These are phyloP conservation scores for Prunus mongolica DNA, from an alignment of 306 rosid genomes.

Conservation along the genomic window DNA sequence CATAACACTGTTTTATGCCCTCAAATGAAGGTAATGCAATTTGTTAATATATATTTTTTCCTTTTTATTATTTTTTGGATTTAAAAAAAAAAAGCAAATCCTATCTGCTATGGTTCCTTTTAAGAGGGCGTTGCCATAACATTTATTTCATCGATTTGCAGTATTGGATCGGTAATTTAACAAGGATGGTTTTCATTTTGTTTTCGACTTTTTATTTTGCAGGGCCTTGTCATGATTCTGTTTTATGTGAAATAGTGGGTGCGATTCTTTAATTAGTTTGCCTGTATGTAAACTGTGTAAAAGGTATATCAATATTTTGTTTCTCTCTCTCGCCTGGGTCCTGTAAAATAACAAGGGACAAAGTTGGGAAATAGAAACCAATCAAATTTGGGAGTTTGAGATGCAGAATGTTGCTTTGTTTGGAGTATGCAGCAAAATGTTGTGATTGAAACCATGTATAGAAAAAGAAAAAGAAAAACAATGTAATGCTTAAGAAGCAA, in stretches of 20 bases:
- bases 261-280: constrained; percentile 87
- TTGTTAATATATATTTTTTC: too few relatives aligned
- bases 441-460: constrained; percentile 26
- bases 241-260: constrained; percentile 44
- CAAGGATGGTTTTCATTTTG: neutral
- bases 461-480: neutral
- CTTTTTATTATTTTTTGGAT: neutral
- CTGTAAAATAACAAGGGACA: constrained; percentile 55
- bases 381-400: constrained; percentile 31
- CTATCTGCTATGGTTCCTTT: neutral
- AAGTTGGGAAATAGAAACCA: constrained; percentile 22
- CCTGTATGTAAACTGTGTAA: constrained; percentile 59
- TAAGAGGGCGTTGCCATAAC: neutral
- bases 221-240: constrained; percentile 43
- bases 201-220: constrained; percentile 23
- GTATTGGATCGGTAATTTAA: neutral
- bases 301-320: constrained; percentile 56
- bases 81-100: too few relatives aligned
- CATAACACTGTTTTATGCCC: constrained; percentile 35
- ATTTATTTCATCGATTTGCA: neutral
- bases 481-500: constrained; percentile 21
- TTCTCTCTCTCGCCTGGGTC: constrained; percentile 40
- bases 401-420: constrained; percentile 42
- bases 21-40: constrained; percentile 38
- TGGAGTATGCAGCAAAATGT: constrained; percentile 39